Conservation (phyloP, 1,139 yeast species). For the Torulaspora pretoriensis region DNA sequence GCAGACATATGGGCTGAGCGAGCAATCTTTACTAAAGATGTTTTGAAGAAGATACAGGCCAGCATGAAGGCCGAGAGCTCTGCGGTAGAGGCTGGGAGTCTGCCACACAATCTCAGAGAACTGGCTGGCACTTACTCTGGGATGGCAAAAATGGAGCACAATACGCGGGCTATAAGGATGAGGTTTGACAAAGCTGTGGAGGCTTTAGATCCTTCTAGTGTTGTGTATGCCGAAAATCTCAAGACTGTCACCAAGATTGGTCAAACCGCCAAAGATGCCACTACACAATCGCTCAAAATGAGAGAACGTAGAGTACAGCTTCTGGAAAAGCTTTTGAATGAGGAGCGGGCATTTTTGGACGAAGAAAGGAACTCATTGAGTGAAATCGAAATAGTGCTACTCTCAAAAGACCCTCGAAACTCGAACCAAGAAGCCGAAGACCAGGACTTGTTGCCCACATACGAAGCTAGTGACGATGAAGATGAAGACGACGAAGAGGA, state of each 20-base stretch:
- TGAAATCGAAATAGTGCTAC: conserved; percentile 30
- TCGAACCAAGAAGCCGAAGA: conserved; percentile 13
- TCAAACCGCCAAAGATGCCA: conserved; percentile 25
- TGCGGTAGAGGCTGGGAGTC: conserved; percentile 5
- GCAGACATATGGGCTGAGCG: conserved; percentile 77
- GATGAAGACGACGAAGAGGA: conserved; percentile 25
- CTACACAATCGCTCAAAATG: conserved; percentile 20
- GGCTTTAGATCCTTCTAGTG: conserved; percentile 30
- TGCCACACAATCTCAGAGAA: conserved; percentile 21
- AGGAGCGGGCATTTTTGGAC: conserved; percentile 22
- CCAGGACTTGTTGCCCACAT: conserved; percentile 28
- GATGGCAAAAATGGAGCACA: conserved; percentile 22
- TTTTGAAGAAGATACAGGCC: conserved; percentile 44
- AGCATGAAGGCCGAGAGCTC: conserved; percentile 32
- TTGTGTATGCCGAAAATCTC: conserved; percentile 30
- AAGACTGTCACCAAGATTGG: conserved; percentile 31
- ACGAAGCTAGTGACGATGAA: conserved; percentile 26
- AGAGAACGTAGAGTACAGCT: conserved; percentile 21
- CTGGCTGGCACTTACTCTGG: conserved; percentile 18
- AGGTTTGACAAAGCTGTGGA: conserved; percentile 32
- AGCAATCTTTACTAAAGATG: conserved; percentile 47
- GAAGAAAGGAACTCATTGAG: conserved; percentile 26
- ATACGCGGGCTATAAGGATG: conserved; percentile 23
- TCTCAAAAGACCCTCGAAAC: conserved; percentile 28
- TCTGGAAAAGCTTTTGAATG: conserved; percentile 23